Percentiles rank a stretch among this genome's conserved stretches.
Conservation (phyloP, 202 grass and related monocot species). For the Eragrostis tef region DNA sequence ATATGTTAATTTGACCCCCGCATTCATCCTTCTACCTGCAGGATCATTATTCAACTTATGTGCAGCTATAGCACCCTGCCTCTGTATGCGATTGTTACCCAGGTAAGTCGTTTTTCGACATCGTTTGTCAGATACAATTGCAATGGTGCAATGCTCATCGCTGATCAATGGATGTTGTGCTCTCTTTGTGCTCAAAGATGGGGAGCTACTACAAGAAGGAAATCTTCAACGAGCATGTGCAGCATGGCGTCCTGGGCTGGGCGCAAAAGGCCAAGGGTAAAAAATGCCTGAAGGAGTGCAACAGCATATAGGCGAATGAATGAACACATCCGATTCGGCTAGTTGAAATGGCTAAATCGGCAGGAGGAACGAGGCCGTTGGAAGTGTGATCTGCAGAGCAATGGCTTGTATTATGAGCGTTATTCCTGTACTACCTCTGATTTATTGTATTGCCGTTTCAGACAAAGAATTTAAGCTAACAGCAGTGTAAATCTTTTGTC, state of each 20-base stretch:
- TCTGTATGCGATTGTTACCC: constrained; percentile 74
- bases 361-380: background rate
- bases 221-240: constrained; percentile 74
- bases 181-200: constrained; percentile 59
- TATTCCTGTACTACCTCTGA: background rate
- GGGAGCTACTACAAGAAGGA: constrained; percentile 72
- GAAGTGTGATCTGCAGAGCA: background rate
- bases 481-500: too few species aligned
- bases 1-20: background rate
- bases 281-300: constrained; percentile 29
- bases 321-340: background rate
- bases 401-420: background rate
- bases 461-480: too few species aligned
- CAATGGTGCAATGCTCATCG: background rate
- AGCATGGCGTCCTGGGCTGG: constrained; percentile 64
- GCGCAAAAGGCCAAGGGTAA: constrained; percentile 57
- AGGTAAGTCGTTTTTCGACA: constrained; percentile 28
- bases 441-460: too few species aligned
- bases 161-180: constrained; percentile 14
- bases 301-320: background rate
- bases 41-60: constrained; percentile 64
- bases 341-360: constrained; percentile 34
- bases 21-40: constrained; percentile 45
- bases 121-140: background rate
- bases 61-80: constrained; percentile 88